A percentile compares a stretch with the other conserved stretches of the same genome.
phyloP scores from a whole-genome alignment of 441 rosid genomes.

The Populus tomentosa region DNA sequence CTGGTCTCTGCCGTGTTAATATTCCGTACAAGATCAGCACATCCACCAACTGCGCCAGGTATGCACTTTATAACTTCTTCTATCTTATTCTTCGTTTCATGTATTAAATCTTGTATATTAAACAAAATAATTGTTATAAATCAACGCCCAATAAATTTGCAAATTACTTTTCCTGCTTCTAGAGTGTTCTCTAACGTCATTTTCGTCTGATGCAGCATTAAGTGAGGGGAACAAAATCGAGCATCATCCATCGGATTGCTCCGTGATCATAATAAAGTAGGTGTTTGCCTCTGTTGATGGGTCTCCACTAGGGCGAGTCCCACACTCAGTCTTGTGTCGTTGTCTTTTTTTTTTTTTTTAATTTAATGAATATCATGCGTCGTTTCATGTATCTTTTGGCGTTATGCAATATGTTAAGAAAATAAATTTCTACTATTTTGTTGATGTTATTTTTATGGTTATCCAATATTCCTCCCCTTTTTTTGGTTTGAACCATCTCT shows the following conservation, averaged over 20 bases:
- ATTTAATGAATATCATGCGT: not conserved
- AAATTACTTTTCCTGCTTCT: not conserved
- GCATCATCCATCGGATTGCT: not conserved
- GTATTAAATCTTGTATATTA: not conserved
- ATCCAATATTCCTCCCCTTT: not conserved
- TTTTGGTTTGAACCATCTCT: too few relatives aligned
- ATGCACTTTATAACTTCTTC: not conserved
- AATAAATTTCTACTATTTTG: too few relatives aligned
- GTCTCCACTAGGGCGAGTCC: not conserved
- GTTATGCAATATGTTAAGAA: not conserved
- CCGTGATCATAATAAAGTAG: not conserved
- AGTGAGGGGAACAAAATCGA: not conserved
- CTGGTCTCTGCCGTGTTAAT: conserved; percentile 31
- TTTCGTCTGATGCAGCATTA: not conserved
- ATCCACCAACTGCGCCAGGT: conserved; percentile 36
- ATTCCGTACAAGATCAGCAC: conserved; percentile 44
- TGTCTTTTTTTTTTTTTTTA: not conserved
- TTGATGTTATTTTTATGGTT: not conserved
- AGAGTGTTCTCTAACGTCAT: not conserved
- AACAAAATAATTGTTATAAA: not conserved
- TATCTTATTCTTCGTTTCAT: not conserved
- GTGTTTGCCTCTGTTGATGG: not conserved
- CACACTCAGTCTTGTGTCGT: not conserved
- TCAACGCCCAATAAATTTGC: not conserved
- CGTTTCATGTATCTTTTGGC: not conserved